These are phyloP conservation scores for Melaleuca quinquenervia DNA, from an alignment of 345 rosid species.

Conservation along the genomic window DNA sequence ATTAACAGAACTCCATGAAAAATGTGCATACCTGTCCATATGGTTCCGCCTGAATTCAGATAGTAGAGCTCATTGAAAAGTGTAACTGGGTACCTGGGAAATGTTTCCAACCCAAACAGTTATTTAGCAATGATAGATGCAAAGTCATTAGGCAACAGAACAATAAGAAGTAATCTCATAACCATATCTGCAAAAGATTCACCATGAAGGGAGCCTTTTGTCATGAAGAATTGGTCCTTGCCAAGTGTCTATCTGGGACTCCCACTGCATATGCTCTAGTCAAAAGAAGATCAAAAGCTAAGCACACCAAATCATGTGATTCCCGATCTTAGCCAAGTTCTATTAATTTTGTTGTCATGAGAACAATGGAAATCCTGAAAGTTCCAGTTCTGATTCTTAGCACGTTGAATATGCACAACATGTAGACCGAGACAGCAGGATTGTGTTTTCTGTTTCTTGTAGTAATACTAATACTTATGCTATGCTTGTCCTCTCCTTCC, in stretches of 20 bases:
- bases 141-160: neutral
- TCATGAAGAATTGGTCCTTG: slow-evolving; percentile 85
- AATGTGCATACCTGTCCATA: slow-evolving; percentile 61
- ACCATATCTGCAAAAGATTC: neutral
- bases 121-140: neutral
- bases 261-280: slow-evolving; percentile 68
- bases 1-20: neutral
- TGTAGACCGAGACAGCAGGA: neutral
- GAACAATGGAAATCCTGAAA: neutral
- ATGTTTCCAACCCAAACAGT: neutral
- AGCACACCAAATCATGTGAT: neutral
- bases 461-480: neutral
- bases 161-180: neutral
- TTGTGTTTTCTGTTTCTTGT: neutral
- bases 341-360: neutral
- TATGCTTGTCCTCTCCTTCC: neutral
- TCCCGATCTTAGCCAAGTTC: neutral
- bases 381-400: neutral
- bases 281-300: neutral
- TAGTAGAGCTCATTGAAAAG: slow-evolving; percentile 92
- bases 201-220: slow-evolving; percentile 84
- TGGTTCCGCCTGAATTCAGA: slow-evolving; percentile 82
- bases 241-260: slow-evolving; percentile 78
- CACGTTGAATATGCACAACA: neutral
- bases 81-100: slow-evolving; percentile 72